Conservation (phyloP, 1,284 basidiomycete species). For the Thecaphora frezii region DNA sequence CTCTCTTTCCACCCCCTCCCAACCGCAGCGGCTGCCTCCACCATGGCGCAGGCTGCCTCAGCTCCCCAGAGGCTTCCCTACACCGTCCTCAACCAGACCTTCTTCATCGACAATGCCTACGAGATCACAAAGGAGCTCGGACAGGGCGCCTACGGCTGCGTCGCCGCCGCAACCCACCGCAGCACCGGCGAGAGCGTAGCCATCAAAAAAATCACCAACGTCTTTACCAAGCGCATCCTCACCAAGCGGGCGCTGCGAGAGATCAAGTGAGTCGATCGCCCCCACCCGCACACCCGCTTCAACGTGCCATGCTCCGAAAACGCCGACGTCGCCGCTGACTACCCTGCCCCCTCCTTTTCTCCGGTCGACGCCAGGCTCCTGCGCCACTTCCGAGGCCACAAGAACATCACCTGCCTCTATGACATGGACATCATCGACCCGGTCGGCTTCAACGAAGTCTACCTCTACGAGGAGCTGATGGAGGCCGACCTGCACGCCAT, state of each 20-base stretch:
- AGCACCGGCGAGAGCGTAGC: slow-evolving; percentile 56
- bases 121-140: slow-evolving; percentile 54
- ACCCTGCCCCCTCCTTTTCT: not conserved
- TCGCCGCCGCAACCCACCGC: slow-evolving; percentile 54
- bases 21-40: too few species aligned
- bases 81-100: slow-evolving; percentile 53
- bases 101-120: slow-evolving; percentile 55
- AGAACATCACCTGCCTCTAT: slow-evolving; percentile 59
- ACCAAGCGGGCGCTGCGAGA: slow-evolving; percentile 57
- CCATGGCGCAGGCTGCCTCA: not conserved
- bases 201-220: slow-evolving; percentile 58
- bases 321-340: not conserved
- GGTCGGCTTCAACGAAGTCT: slow-evolving; percentile 56
- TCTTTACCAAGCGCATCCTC: slow-evolving; percentile 57
- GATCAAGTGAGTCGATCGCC: slow-evolving; percentile 44
- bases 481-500: slow-evolving; percentile 99
- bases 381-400: slow-evolving; percentile 57
- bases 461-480: slow-evolving; percentile 71
- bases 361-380: slow-evolving; percentile 25
- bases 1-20: too few species aligned
- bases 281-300: not conserved
- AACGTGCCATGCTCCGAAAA: too few species aligned
- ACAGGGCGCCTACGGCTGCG: slow-evolving; percentile 57
- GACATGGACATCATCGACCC: slow-evolving; percentile 59
- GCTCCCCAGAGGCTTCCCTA: slow-evolving; percentile 42